phyloP scores from a whole-genome alignment of 148 eudicot species.

The Silene latifolia region DNA sequence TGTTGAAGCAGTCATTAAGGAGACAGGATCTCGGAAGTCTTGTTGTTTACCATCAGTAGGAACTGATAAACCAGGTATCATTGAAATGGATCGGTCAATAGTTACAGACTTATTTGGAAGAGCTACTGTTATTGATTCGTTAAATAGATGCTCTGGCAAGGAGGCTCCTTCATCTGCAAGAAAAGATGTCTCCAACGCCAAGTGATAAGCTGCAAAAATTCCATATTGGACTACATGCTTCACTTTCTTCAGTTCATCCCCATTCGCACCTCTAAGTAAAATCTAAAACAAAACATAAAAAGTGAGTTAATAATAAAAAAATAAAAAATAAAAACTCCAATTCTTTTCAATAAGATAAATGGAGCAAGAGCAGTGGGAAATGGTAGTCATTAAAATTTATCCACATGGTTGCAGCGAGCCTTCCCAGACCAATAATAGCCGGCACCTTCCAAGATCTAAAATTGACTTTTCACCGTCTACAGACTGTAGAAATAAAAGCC shows the following conservation, averaged over 20 bases:
- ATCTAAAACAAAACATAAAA: constrained; percentile 49
- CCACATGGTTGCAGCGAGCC: not conserved
- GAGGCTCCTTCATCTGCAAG: constrained; percentile 99
- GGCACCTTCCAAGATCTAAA: not conserved
- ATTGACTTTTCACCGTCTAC: no score
- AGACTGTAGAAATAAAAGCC: no score
- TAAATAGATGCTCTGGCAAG: constrained; percentile 67
- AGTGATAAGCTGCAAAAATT: constrained; percentile 94
- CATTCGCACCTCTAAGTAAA: constrained; percentile 81
- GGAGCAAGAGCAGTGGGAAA: not conserved
- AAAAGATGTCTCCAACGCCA: constrained; percentile 96
- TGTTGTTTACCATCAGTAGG: constrained; percentile 45
- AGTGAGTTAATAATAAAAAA: not conserved
- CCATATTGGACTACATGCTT: constrained; percentile 95
- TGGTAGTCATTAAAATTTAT: not conserved
- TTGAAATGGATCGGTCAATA: constrained; percentile 71
- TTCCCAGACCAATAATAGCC: not conserved
- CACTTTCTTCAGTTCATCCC: constrained; percentile 93
- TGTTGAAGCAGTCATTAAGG: constrained; percentile 24
- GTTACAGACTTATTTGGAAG: constrained; percentile 68
- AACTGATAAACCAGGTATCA: constrained; percentile 51
- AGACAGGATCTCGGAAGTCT: constrained; percentile 35
- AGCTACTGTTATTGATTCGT: constrained; percentile 66
- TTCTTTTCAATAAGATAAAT: not conserved
- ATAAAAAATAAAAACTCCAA: not conserved